Conservation (phyloP, 192 early-diverging fungal genomes). For the Entomortierella parvispora region DNA sequence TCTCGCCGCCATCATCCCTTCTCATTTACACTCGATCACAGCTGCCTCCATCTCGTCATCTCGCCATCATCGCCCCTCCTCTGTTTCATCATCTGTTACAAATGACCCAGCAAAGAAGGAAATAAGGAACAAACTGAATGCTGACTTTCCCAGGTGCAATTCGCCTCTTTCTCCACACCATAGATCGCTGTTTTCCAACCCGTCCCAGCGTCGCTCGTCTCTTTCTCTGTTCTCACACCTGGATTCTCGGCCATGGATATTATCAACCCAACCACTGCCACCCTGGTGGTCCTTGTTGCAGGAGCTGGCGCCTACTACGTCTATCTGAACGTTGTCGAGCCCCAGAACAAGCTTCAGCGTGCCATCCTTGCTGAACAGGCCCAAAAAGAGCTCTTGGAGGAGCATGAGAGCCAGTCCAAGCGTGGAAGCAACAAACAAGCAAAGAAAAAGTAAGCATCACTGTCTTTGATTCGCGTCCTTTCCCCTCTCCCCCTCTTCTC, state of each 20-base stretch:
- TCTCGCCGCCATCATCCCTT: too few relatives aligned
- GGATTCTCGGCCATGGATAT: slow-evolving; percentile 31
- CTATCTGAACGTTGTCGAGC: slow-evolving; percentile 42
- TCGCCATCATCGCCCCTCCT: too few relatives aligned
- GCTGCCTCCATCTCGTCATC: too few relatives aligned
- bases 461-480: not conserved
- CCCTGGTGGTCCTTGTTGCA: slow-evolving; percentile 2
- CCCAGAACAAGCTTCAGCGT: slow-evolving; percentile 26
- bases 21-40: too few relatives aligned
- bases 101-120: too few relatives aligned
- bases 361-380: slow-evolving; percentile 42
- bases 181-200: too few relatives aligned
- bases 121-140: too few relatives aligned
- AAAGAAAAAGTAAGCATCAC: slow-evolving; percentile 39
- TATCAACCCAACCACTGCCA: slow-evolving; percentile 22
- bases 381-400: slow-evolving; percentile 46
- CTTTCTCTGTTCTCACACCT: too few relatives aligned
- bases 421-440: slow-evolving; percentile 39
- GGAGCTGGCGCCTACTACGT: slow-evolving; percentile 17
- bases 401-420: slow-evolving; percentile 35
- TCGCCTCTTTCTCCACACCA: too few relatives aligned
- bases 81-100: too few relatives aligned
- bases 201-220: too few relatives aligned
- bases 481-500: not conserved
- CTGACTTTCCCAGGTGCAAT: too few relatives aligned